phyloP scores from a whole-genome alignment of 73 alveolate species.

The Effrenium voratum region DNA sequence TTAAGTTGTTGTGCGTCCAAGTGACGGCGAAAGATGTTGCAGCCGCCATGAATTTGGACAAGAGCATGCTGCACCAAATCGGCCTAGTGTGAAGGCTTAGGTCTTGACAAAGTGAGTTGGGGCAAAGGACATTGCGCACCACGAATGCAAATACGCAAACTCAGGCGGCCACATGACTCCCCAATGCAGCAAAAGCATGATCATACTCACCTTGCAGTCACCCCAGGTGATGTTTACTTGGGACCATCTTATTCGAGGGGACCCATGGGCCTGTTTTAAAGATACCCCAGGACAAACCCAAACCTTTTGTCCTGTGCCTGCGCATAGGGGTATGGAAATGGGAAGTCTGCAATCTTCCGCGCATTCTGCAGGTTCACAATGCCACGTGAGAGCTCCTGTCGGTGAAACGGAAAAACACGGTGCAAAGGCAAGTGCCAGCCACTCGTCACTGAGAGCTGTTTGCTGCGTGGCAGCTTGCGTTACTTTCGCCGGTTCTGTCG shows the following conservation, averaged over 20 bases:
- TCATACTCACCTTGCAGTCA: slow-evolving; percentile 23
- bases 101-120: neutral
- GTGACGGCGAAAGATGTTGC: slow-evolving; percentile 32
- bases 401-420: too few species aligned
- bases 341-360: slow-evolving; percentile 89
- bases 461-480: too few species aligned
- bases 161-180: slow-evolving; percentile 48
- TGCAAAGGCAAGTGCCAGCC: too few species aligned
- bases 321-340: slow-evolving; percentile 72
- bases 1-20: too few species aligned
- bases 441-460: too few species aligned
- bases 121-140: neutral
- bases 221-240: too few species aligned
- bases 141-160: neutral
- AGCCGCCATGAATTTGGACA: slow-evolving; percentile 36
- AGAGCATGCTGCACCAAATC: slow-evolving; percentile 59
- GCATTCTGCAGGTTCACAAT: slow-evolving; percentile 92
- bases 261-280: too few species aligned
- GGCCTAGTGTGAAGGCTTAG: too few species aligned
- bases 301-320: too few species aligned
- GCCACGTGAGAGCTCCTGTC: slow-evolving; percentile 93
- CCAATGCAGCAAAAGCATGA: slow-evolving; percentile 72
- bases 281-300: too few species aligned
- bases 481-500: too few species aligned
- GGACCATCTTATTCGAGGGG: too few species aligned